Percentiles rank a stretch among this genome's conserved stretches.
Evolutionary conservation across 192 early-diverging fungal genomes (phyloP).

Genomic region (Anaeromyces robustus): DNA sequence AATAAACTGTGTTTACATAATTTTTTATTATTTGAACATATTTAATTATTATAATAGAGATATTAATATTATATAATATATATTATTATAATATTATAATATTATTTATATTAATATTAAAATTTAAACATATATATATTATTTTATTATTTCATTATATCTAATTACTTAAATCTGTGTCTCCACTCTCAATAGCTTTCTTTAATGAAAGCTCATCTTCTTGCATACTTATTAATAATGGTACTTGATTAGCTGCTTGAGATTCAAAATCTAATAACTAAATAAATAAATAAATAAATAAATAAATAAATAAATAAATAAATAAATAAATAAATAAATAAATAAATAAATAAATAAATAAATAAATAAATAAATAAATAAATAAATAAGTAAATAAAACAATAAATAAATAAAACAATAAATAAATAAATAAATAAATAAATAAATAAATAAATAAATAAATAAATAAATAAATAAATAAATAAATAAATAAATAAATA

Average conservation of each 20-base stretch:
- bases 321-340: too few relatives aligned
- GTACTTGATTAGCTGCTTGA: conserved; percentile 84
- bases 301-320: too few relatives aligned
- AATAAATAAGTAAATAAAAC: conserved; percentile 2
- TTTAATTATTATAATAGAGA: too few relatives aligned
- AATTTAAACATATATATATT: conserved; percentile 7
- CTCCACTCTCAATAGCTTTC: conserved; percentile 86
- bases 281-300: background rate
- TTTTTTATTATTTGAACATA: too few relatives aligned
- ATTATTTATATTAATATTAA: background rate
- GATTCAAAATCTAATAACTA: conserved; percentile 87
- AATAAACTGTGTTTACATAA: conserved; percentile 47
- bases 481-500: conserved; percentile 42
- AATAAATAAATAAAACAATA: conserved; percentile 1
- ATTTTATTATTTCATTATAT: too few relatives aligned
- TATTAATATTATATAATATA: too few relatives aligned
- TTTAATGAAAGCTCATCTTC: conserved; percentile 73
- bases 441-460: too few relatives aligned
- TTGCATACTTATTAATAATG: conserved; percentile 81
- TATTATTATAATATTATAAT: too few relatives aligned
- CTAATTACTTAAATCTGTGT: conserved; percentile 82
- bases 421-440: too few relatives aligned
- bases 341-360: too few relatives aligned
- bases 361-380: too few relatives aligned
- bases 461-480: too few relatives aligned